Percentiles rank a stretch among this genome's conserved stretches.
Evolutionary conservation across 2,329 filamentous ascomycete species (phyloP).

Genomic region (Xylariaceae sp.): DNA sequence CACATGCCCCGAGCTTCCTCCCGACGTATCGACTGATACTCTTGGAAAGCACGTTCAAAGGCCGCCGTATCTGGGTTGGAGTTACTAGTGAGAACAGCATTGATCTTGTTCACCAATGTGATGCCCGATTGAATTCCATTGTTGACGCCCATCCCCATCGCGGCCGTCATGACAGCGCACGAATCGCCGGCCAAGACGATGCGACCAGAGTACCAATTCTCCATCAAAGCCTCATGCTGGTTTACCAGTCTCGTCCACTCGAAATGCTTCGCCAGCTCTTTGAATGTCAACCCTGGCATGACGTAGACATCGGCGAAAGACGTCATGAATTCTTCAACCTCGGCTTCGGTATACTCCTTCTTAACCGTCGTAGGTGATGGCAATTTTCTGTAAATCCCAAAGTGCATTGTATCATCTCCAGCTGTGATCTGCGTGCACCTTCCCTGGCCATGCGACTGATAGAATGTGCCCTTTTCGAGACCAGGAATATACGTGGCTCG

Average conservation of each 20-base stretch:
- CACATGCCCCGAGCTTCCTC: conserved; percentile 8
- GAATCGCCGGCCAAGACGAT: conserved; percentile 16
- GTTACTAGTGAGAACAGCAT: conserved; percentile 1
- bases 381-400: conserved; percentile 14
- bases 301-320: conserved; percentile 16
- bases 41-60: conserved; percentile 7
- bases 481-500: conserved; percentile 9
- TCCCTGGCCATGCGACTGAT: conserved; percentile 14
- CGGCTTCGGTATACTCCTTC: conserved; percentile 10
- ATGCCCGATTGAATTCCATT: conserved; percentile 14
- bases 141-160: conserved; percentile 15
- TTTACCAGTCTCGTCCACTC: conserved; percentile 14
- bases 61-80: not conserved
- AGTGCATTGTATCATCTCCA: conserved; percentile 10
- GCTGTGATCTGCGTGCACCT: conserved; percentile 15
- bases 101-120: conserved; percentile 12
- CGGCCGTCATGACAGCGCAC: conserved; percentile 13
- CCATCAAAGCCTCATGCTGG: conserved; percentile 12
- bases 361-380: conserved; percentile 4
- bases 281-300: conserved; percentile 12
- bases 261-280: conserved; percentile 11
- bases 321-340: conserved; percentile 14
- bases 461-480: conserved; percentile 7
- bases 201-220: conserved; percentile 14
- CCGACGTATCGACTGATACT: conserved; percentile 14